Evolutionary conservation across 768 basidiomycete genomes (phyloP), one percentile per base, ranked within the genome.

Genomic region (Pisolithus tinctorius): DNA sequence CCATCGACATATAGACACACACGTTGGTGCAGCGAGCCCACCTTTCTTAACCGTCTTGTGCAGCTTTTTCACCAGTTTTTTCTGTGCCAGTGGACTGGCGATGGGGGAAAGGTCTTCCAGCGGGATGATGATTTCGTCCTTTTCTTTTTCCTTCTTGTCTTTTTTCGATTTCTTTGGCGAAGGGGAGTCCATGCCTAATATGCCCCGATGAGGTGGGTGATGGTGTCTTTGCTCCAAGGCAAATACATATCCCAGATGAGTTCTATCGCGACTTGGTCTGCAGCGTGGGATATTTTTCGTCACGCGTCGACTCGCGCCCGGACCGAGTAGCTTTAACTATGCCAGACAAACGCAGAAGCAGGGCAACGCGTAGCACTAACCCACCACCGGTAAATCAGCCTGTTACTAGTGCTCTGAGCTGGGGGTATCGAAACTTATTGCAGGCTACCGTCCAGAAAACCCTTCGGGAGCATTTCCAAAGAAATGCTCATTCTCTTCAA

Each of bases 41-140:
- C 93, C 93, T 72, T 87, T 91, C 75, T 93, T 96, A 58, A 97
- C 87, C 6, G 88, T 86, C 70, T 93, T 94, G 75, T 97, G 86
- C 31, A 98, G 72, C 70, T 93, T 97, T 72, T 96, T 98, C 39
- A 86, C 71, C 27, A 97, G 78, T 71, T 98, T 99, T 74, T 85
- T 90, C 67, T 86, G 84, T 20, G 96, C 96, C 36, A 99, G 74
- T 6, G 96, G 96, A 57, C 84, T 83, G 6, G 96, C 96, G 49
- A 99, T 81, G n/a, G 94, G 93, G 5, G 92, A 91, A 34, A 98
- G 78, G 57, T 93, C 90, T 58, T 88, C 90, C 1, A 84, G 55
- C 2, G 86, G 77, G 39, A 93, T 81, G 16, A 74, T 67, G 49
- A 86, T 72, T 52, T 84, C 84, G 38, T 62, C 63, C 65, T 77